These are phyloP conservation scores for Dothidotthia symphoricarpi DNA, from an alignment of 2,329 filamentous ascomycete species.

Conservation along the genomic window DNA sequence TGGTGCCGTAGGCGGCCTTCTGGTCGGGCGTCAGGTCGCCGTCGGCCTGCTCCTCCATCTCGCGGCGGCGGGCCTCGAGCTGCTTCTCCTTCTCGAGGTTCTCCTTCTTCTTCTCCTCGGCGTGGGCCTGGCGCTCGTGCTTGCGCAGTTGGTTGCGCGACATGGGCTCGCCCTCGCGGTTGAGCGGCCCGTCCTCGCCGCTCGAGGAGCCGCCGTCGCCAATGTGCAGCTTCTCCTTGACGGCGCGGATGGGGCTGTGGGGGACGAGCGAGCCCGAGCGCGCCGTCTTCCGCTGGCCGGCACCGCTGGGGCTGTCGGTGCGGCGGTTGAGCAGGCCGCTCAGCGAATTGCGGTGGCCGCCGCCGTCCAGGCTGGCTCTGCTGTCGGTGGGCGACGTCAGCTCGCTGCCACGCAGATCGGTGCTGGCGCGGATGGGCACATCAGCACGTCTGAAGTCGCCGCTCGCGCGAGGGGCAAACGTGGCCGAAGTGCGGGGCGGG, in stretches of 20 bases:
- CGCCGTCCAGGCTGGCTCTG: conserved; percentile 31
- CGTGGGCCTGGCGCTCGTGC: conserved; percentile 46
- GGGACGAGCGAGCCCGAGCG: conserved; percentile 28
- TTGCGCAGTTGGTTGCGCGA: conserved; percentile 52
- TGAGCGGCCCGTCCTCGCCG: conserved; percentile 43
- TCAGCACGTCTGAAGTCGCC: conserved; percentile 34
- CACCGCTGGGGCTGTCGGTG: conserved; percentile 36
- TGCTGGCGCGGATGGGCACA: conserved; percentile 27
- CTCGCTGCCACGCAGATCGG: conserved; percentile 35
- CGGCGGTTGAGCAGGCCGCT: conserved; percentile 39
- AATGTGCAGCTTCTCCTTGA: conserved; percentile 44
- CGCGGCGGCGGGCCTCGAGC: conserved; percentile 48
- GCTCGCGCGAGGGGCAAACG: conserved; percentile 33
- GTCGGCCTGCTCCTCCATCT: conserved; percentile 50
- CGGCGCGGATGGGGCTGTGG: conserved; percentile 41
- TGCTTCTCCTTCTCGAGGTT: conserved; percentile 47
- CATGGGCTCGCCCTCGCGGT: conserved; percentile 51
- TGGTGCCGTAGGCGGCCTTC: conserved; percentile 57
- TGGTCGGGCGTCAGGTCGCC: conserved; percentile 59
- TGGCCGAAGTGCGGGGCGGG: conserved; percentile 30
- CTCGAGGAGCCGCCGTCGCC: conserved; percentile 33
- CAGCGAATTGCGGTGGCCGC: conserved; percentile 22
- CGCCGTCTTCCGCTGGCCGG: conserved; percentile 19
- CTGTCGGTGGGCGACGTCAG: conserved; percentile 30
- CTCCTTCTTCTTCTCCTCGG: conserved; percentile 47